Conservation (phyloP, 202 grass and related monocot species). For the Dendrocalamus latiflorus region DNA sequence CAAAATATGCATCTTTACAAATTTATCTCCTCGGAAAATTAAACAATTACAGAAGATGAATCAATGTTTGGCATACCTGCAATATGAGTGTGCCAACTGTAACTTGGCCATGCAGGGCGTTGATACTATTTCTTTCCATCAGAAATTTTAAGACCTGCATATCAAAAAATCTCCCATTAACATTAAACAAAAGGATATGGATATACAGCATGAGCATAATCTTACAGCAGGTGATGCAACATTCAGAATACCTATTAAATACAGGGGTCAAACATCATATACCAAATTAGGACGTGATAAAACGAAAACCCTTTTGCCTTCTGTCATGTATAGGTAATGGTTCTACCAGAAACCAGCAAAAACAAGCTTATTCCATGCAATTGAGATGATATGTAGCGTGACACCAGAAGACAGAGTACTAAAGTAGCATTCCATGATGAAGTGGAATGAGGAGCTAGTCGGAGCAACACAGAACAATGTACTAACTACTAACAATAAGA, state of each 20-base stretch:
- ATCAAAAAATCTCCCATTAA: neutral
- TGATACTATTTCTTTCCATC: constrained; percentile 97
- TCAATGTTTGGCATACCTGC: constrained; percentile 52
- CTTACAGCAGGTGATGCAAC: neutral
- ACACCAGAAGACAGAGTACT: no score
- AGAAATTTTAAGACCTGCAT: constrained; percentile 93
- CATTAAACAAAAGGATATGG: neutral
- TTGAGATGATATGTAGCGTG: neutral
- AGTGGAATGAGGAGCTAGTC: neutral
- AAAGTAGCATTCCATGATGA: neutral
- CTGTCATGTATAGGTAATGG: neutral
- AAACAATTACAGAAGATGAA: neutral
- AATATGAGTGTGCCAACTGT: constrained; percentile 94
- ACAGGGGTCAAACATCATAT: neutral
- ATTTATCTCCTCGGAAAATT: neutral
- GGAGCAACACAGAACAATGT: neutral
- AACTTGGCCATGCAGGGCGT: constrained; percentile 94
- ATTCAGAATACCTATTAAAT: neutral
- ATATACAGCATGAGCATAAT: constrained; percentile 4
- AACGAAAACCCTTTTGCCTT: neutral
- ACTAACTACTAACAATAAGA: neutral
- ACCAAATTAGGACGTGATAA: neutral
- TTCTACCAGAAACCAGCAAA: neutral
- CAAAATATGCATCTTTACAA: neutral
- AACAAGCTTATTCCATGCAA: neutral